Conservation (phyloP, 108 stramenopile genomes). For the Nitzschia sp. region DNA sequence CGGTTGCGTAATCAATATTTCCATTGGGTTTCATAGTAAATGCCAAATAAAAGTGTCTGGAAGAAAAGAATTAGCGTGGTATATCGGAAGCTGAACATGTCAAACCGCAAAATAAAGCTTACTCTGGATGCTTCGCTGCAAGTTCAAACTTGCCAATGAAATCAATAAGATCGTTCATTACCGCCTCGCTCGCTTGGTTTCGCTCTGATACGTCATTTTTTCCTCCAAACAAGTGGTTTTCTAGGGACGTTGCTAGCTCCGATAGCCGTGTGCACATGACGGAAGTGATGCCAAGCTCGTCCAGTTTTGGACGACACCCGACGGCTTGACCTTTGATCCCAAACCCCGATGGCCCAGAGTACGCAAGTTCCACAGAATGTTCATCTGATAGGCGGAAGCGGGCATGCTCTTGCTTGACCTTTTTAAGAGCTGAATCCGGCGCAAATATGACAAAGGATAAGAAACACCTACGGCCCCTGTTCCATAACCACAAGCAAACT, state of each 20-base stretch:
- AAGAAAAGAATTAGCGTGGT: background rate
- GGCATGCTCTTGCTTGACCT: conserved; percentile 46
- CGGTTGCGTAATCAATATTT: conserved; percentile 58
- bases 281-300: conserved; percentile 19
- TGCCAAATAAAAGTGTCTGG: conserved; percentile 54
- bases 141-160: conserved; percentile 35
- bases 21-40: conserved; percentile 55
- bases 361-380: conserved; percentile 55
- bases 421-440: conserved; percentile 7
- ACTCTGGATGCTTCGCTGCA: conserved; percentile 44
- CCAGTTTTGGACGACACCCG: conserved; percentile 60
- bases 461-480: too few relatives aligned
- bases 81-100: background rate
- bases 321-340: conserved; percentile 51
- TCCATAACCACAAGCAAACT: too few relatives aligned
- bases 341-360: conserved; percentile 65
- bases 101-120: conserved; percentile 10
- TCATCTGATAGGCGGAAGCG: conserved; percentile 60
- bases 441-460: too few relatives aligned
- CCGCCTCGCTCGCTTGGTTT: background rate
- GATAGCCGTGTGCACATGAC: conserved; percentile 1
- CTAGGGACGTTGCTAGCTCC: conserved; percentile 23
- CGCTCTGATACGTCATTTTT: conserved; percentile 3
- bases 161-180: conserved; percentile 31
- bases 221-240: conserved; percentile 11